Percentiles rank a stretch among this genome's conserved stretches.
Evolutionary conservation across 2,329 filamentous ascomycete species (phyloP).

Genomic region (Talaromyces marneffei): DNA sequence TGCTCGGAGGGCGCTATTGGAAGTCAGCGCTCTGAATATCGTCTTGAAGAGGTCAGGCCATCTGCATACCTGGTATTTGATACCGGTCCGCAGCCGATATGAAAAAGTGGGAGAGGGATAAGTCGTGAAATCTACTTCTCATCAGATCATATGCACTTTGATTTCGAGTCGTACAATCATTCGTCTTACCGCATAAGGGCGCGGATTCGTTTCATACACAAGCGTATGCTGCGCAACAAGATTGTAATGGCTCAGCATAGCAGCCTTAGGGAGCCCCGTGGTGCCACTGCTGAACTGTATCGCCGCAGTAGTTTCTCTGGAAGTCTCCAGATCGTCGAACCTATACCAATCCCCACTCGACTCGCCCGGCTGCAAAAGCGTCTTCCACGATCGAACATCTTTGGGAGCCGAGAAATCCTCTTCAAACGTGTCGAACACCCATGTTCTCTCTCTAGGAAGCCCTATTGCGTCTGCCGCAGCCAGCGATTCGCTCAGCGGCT

Average conservation of each 20-base stretch:
- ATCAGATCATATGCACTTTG: background rate
- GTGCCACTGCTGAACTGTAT: background rate
- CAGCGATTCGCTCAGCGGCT: slow-evolving; percentile 36
- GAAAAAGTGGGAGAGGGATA: background rate
- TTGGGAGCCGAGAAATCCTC: background rate
- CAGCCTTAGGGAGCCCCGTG: background rate
- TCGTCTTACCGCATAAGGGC: background rate
- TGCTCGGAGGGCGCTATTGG: slow-evolving; percentile 51
- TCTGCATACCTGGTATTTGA: background rate
- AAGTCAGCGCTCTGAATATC: background rate
- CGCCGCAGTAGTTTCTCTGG: background rate
- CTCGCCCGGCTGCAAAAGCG: background rate
- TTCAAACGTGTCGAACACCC: background rate
- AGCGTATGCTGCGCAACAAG: background rate
- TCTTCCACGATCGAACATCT: background rate
- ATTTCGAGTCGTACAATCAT: background rate
- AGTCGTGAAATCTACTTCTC: background rate
- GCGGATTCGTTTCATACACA: background rate
- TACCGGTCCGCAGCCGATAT: background rate
- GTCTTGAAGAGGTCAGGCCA: no score
- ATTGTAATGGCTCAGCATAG: background rate
- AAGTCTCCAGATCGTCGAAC: background rate
- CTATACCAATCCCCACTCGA: background rate
- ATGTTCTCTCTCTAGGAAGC: background rate
- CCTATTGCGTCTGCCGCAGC: slow-evolving; percentile 27